A percentile compares a stretch with the other conserved stretches of the same genome.
phyloP scores from a whole-genome alignment of 768 basidiomycete species.

The Phallus indusiatus region DNA sequence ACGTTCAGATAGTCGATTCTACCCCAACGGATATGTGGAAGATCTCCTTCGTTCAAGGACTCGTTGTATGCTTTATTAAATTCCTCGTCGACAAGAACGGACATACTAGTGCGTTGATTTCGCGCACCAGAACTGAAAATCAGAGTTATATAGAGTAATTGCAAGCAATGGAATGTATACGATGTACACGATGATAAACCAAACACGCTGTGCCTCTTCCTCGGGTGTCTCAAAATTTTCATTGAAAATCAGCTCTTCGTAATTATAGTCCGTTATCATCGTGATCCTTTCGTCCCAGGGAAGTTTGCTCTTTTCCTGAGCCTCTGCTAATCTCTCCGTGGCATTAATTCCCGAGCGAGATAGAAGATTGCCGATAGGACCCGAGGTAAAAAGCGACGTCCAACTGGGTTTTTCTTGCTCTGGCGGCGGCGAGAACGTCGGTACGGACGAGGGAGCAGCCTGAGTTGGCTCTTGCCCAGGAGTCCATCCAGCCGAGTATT shows the following conservation, averaged over 20 bases:
- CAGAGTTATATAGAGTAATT: slow-evolving; percentile 3
- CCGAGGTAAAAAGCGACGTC: slow-evolving; percentile 36
- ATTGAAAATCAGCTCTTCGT: slow-evolving; percentile 57
- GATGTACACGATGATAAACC: slow-evolving; percentile 71
- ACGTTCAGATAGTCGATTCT: slow-evolving; percentile 85
- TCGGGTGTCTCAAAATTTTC: slow-evolving; percentile 50
- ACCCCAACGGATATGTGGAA: slow-evolving; percentile 70
- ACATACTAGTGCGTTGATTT: slow-evolving; percentile 52
- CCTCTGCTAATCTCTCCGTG: slow-evolving; percentile 39
- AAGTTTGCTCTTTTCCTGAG: slow-evolving; percentile 20
- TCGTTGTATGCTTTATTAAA: slow-evolving; percentile 72
- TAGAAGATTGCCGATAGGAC: slow-evolving; percentile 47
- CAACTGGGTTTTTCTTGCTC: slow-evolving; percentile 8
- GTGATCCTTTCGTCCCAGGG: slow-evolving; percentile 67
- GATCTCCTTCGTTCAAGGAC: slow-evolving; percentile 45
- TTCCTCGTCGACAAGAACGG: slow-evolving; percentile 57
- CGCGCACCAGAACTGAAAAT: slow-evolving; percentile 50
- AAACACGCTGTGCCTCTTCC: slow-evolving; percentile 59
- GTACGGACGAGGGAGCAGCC: background rate
- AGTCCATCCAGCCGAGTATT: slow-evolving; percentile 6
- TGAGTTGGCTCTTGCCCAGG: slow-evolving; percentile 5
- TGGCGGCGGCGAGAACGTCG: slow-evolving; percentile 14
- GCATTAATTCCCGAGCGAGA: slow-evolving; percentile 60
- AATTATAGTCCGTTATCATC: slow-evolving; percentile 79
- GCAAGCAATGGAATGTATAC: background rate